These are phyloP conservation scores for Wickerhamiella spandovensis DNA, from an alignment of 805 yeast species.

Conservation along the genomic window DNA sequence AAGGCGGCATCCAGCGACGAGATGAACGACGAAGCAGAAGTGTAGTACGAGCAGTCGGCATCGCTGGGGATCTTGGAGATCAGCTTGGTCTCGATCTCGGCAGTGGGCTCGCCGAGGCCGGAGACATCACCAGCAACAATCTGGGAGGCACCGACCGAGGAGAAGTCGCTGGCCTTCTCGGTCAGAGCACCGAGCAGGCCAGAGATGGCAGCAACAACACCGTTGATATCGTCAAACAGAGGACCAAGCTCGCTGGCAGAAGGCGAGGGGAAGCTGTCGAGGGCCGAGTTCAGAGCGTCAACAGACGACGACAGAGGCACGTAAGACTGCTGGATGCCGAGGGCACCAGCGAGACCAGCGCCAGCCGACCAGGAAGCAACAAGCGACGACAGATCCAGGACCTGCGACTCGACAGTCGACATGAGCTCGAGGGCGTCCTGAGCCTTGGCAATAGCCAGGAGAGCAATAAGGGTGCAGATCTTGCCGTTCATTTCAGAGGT, in stretches of 20 bases:
- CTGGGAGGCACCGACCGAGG: slow-evolving; percentile 12
- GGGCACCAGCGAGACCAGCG: slow-evolving; percentile 17
- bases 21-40: background rate
- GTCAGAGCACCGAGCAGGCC: slow-evolving; percentile 13
- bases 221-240: slow-evolving; percentile 3
- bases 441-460: background rate
- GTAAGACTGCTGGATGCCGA: slow-evolving; percentile 16
- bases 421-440: background rate
- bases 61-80: slow-evolving; percentile 5
- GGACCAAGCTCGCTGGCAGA: background rate
- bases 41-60: background rate
- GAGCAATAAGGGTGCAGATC: background rate
- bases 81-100: slow-evolving; percentile 6
- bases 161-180: slow-evolving; percentile 16
- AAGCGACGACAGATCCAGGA: slow-evolving; percentile 4
- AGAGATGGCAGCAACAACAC: slow-evolving; percentile 8
- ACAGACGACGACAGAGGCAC: slow-evolving; percentile 10
- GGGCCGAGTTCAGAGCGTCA: slow-evolving; percentile 1
- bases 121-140: slow-evolving; percentile 15
- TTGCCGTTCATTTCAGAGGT: background rate
- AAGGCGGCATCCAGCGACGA: slow-evolving; percentile 4
- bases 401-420: background rate
- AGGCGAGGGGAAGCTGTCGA: background rate
- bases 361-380: slow-evolving; percentile 11
- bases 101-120: slow-evolving; percentile 10